A percentile compares a stretch with the other conserved stretches of the same genome.
Evolutionary conservation across 1,284 basidiomycete species (phyloP).

Genomic region (Earliella scabrosa): DNA sequence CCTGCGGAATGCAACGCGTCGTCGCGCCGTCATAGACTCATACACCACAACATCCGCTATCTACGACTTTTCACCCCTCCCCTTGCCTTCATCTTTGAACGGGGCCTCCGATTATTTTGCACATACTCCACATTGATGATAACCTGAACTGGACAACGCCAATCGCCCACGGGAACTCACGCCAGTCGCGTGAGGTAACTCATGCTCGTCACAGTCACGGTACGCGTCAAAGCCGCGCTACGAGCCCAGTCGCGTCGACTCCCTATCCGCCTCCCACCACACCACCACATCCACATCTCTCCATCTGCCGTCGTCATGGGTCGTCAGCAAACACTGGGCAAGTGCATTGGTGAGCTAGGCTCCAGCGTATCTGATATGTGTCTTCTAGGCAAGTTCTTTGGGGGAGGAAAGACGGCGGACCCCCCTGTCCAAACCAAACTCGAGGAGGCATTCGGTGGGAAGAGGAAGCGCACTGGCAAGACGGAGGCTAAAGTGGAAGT

Average conservation of each 20-base stretch:
- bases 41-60: background rate
- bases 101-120: background rate
- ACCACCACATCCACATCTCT: conserved; percentile 8
- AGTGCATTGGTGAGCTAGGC: conserved; percentile 50
- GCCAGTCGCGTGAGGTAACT: conserved; percentile 23
- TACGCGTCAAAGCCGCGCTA: conserved; percentile 32
- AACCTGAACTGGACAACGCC: too few species aligned
- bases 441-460: conserved; percentile 70
- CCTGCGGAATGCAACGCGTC: background rate
- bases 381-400: conserved; percentile 66
- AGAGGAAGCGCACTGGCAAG: conserved; percentile 45
- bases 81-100: background rate
- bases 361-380: conserved; percentile 1
- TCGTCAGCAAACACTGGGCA: conserved; percentile 76
- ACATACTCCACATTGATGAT: background rate
- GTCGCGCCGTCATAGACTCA: conserved; percentile 10
- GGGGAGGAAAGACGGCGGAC: conserved; percentile 67
- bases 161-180: background rate
- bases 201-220: conserved; percentile 34
- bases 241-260: conserved; percentile 28
- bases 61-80: background rate
- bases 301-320: conserved; percentile 47
- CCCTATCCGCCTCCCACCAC: conserved; percentile 11
- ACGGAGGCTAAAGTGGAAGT: conserved; percentile 26
- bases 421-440: conserved; percentile 70